Evolutionary conservation across 2,329 filamentous ascomycete species (phyloP).

Genomic region (Pseudopyrenochaeta lycopersici): DNA sequence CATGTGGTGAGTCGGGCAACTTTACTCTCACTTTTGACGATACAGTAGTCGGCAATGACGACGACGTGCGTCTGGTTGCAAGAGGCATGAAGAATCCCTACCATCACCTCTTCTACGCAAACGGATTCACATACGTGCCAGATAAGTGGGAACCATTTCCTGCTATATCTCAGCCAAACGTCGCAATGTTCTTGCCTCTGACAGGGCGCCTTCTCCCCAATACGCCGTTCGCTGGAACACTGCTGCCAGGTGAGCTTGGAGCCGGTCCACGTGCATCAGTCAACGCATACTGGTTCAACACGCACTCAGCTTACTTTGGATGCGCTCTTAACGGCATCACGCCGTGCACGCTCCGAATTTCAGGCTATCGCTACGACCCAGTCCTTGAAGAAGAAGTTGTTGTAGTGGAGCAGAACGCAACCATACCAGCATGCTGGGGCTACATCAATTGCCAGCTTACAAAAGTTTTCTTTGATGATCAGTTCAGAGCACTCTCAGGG

Average conservation of each 20-base stretch:
- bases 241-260: conserved; percentile 57
- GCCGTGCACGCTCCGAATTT: conserved; percentile 56
- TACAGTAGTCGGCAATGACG: conserved; percentile 25
- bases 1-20: conserved; percentile 57
- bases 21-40: conserved; percentile 50
- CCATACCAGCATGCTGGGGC: conserved; percentile 53
- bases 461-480: conserved; percentile 52
- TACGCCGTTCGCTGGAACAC: conserved; percentile 41
- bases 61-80: conserved; percentile 47
- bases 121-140: conserved; percentile 60
- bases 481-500: conserved; percentile 54
- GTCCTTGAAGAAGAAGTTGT: conserved; percentile 46
- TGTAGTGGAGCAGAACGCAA: conserved; percentile 49
- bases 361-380: conserved; percentile 55
- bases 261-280: conserved; percentile 55
- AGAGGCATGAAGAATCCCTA: conserved; percentile 58
- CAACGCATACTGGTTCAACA: conserved; percentile 62
- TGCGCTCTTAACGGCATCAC: conserved; percentile 55
- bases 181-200: conserved; percentile 58
- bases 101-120: conserved; percentile 61
- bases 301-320: conserved; percentile 56
- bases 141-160: conserved; percentile 55
- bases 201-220: conserved; percentile 33
- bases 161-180: conserved; percentile 56
- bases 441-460: conserved; percentile 55